phyloP scores from a whole-genome alignment of 192 early-diverging fungal genomes.

The Hyaloraphidium curvatum region DNA sequence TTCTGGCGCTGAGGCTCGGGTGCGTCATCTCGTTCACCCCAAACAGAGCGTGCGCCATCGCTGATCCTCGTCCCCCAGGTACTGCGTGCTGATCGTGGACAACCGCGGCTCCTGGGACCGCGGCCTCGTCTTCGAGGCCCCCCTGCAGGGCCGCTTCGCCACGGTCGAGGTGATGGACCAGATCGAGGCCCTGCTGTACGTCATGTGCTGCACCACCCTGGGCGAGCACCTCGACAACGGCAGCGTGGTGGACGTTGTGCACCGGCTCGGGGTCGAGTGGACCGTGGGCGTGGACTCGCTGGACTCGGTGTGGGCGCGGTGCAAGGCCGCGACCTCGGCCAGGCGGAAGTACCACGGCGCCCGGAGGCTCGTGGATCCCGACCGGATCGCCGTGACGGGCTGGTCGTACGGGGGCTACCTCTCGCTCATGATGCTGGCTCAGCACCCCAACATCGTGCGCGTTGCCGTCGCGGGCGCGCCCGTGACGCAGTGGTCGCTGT shows the following conservation, averaged over 20 bases:
- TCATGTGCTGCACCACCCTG: no score
- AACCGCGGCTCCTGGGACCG: slow-evolving; percentile 43
- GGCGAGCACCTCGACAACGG: no score
- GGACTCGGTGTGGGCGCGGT: no score
- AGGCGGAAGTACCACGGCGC: no score
- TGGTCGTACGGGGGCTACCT: slow-evolving; percentile 54
- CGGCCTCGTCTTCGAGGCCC: slow-evolving; percentile 37
- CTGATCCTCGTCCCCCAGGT: slow-evolving; percentile 14
- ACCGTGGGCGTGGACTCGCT: no score
- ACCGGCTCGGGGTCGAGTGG: no score
- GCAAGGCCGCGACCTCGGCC: no score
- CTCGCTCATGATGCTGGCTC: slow-evolving; percentile 36
- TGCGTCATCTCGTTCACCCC: no score
- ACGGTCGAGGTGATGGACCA: slow-evolving; percentile 41
- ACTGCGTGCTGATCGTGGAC: slow-evolving; percentile 42
- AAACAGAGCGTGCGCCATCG: no score
- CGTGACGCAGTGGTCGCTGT: slow-evolving; percentile 52
- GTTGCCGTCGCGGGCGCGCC: slow-evolving; percentile 47
- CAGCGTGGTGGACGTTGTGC: no score
- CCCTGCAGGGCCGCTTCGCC: slow-evolving; percentile 29
- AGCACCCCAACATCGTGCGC: slow-evolving; percentile 36
- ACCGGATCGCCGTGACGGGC: slow-evolving; percentile 42
- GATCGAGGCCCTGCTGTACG: slow-evolving; percentile 26
- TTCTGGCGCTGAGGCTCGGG: slow-evolving; percentile 23
- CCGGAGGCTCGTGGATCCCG: slow-evolving; percentile 38